These are phyloP conservation scores for Crataegus laevigata DNA, from an alignment of 306 rosid genomes.

Conservation along the genomic window DNA sequence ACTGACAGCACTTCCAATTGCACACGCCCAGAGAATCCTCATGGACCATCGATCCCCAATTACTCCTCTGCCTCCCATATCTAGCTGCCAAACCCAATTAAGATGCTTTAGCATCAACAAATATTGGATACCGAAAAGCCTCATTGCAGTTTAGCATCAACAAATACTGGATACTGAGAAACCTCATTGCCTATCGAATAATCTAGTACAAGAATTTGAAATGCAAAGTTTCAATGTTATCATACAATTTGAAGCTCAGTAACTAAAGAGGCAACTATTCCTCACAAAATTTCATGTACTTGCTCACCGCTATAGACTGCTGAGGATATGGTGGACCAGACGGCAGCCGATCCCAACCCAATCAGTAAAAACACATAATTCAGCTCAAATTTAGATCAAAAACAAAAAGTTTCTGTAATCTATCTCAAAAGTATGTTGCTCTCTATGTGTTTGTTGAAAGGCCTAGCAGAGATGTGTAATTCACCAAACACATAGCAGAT, in stretches of 20 bases:
- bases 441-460: neutral
- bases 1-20: constrained; percentile 36
- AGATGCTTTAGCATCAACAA: neutral
- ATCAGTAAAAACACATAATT: neutral
- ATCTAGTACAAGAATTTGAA: neutral
- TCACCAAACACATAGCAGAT: neutral
- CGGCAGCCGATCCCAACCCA: neutral
- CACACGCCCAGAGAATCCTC: constrained; percentile 42
- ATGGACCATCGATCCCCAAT: constrained; percentile 40
- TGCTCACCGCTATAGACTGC: neutral
- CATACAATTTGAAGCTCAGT: neutral
- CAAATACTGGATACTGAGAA: neutral
- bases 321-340: neutral
- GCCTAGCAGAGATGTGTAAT: neutral
- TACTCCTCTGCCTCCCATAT: constrained; percentile 32
- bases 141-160: neutral
- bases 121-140: neutral
- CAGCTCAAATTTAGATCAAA: neutral
- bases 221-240: neutral
- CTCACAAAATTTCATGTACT: neutral
- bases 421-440: neutral
- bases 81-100: constrained; percentile 9
- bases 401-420: neutral
- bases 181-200: neutral
- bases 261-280: neutral